A percentile compares a stretch with the other conserved stretches of the same genome.
Conservation (phyloP, 345 rosid genomes). For the Boechera divaricarpa region DNA sequence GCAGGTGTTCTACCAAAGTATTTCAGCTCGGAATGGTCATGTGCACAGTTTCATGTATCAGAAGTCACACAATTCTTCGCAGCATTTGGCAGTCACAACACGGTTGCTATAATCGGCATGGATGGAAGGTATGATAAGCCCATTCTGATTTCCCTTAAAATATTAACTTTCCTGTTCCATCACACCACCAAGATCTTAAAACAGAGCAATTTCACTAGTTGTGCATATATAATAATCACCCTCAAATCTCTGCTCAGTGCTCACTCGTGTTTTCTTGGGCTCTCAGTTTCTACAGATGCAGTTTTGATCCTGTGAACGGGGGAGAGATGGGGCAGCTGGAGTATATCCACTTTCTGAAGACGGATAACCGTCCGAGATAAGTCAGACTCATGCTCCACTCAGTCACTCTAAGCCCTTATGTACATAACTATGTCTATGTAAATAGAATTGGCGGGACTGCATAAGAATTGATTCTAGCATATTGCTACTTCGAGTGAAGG, state of each 20-base stretch:
- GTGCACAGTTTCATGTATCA: constrained; percentile 80
- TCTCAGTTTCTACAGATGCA: constrained; percentile 81
- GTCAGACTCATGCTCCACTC: background rate
- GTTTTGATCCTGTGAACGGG: constrained; percentile 81
- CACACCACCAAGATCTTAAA: constrained; percentile 6
- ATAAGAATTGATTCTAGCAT: constrained; percentile 31
- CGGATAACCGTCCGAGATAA: constrained; percentile 29
- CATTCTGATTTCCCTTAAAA: too few species aligned
- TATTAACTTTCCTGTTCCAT: background rate
- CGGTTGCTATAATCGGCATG: constrained; percentile 70
- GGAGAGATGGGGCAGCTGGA: constrained; percentile 93
- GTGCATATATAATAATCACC: constrained; percentile 4
- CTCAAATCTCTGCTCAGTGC: background rate
- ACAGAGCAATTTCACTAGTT: constrained; percentile 8
- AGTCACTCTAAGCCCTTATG: constrained; percentile 13
- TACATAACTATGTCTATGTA: constrained; percentile 37
- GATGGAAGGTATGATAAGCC: constrained; percentile 70
- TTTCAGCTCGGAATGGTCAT: constrained; percentile 97
- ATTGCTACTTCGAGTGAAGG: constrained; percentile 22
- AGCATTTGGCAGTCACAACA: constrained; percentile 82
- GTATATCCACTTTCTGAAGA: constrained; percentile 71
- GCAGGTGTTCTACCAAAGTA: constrained; percentile 88
- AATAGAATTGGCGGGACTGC: constrained; percentile 17
- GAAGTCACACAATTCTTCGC: constrained; percentile 73
- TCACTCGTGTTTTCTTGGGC: constrained; percentile 15